Conservation (phyloP, 1,139 yeast species). For the Zygosaccharomyces pseudobailii region DNA sequence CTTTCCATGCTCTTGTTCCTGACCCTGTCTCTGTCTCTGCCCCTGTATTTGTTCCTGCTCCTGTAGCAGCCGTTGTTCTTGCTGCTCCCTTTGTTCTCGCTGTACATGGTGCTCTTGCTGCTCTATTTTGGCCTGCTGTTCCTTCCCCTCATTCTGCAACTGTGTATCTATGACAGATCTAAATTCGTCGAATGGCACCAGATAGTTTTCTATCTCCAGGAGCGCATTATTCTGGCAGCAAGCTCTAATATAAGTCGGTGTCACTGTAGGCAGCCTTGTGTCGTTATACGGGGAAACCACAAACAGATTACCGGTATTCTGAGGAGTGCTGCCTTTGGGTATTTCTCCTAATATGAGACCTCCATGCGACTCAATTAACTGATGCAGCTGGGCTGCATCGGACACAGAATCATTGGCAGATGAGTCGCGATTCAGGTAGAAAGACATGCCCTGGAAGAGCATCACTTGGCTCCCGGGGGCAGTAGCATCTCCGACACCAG, state of each 20-base stretch:
- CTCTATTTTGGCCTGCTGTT: slow-evolving; percentile 5
- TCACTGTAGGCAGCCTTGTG: slow-evolving; percentile 27
- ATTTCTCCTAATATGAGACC: slow-evolving; percentile 15
- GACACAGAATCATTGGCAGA: slow-evolving; percentile 9
- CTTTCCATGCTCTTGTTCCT: background rate
- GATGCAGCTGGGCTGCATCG: slow-evolving; percentile 11
- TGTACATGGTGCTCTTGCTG: slow-evolving; percentile 1
- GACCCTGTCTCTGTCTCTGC: background rate
- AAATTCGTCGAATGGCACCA: slow-evolving; percentile 28
- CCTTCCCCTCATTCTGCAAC: slow-evolving; percentile 12
- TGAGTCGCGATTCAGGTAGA: slow-evolving; percentile 26
- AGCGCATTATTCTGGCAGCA: slow-evolving; percentile 23
- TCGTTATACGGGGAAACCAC: slow-evolving; percentile 32
- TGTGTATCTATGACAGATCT: slow-evolving; percentile 23
- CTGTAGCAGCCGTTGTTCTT: background rate
- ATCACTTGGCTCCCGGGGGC: background rate
- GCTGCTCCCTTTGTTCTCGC: background rate
- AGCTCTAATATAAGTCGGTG: slow-evolving; percentile 27
- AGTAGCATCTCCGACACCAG: background rate
- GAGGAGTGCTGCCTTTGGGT: slow-evolving; percentile 10
- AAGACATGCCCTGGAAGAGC: slow-evolving; percentile 22
- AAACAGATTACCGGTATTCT: slow-evolving; percentile 9
- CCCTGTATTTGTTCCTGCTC: background rate
- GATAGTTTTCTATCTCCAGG: slow-evolving; percentile 20
- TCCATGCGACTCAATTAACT: slow-evolving; percentile 13